A percentile compares a stretch with the other conserved stretches of the same genome.
phyloP scores from a whole-genome alignment of 2,329 filamentous ascomycete species.

The Pseudocercospora fuligena region DNA sequence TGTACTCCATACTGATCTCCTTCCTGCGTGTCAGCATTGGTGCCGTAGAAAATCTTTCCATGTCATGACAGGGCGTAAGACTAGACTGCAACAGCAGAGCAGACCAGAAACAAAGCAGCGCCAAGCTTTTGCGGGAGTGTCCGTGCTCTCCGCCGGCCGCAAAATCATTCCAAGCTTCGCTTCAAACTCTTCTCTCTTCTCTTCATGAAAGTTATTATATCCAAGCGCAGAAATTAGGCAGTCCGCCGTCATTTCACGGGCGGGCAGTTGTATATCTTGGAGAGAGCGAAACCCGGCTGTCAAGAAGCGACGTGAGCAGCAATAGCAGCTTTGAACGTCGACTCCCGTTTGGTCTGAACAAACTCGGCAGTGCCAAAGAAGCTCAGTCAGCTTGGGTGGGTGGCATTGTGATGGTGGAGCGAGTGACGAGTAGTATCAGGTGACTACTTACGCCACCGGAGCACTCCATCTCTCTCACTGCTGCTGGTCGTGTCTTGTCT shows the following conservation, averaged over 20 bases:
- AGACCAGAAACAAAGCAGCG: too few relatives aligned
- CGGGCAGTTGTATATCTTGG: slow-evolving; percentile 61
- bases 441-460: neutral
- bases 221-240: slow-evolving; percentile 49
- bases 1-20: neutral
- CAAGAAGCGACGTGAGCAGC: slow-evolving; percentile 43
- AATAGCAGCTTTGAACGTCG: slow-evolving; percentile 26
- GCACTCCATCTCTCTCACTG: neutral
- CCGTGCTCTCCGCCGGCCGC: neutral
- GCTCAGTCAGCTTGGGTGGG: neutral
- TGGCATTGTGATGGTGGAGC: too few relatives aligned
- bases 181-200: slow-evolving; percentile 36
- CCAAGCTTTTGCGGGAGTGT: neutral
- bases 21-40: neutral
- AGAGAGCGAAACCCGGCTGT: slow-evolving; percentile 47
- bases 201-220: slow-evolving; percentile 59
- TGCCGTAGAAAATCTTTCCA: neutral
- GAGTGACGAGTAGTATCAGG: slow-evolving; percentile 1
- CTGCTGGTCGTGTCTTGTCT: neutral
- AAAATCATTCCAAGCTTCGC: neutral
- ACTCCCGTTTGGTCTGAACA: slow-evolving; percentile 39
- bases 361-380: neutral
- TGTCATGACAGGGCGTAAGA: neutral
- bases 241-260: slow-evolving; percentile 26
- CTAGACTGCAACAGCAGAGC: neutral